These are phyloP conservation scores for Ogataea polymorpha DNA, from an alignment of 805 yeast genomes.

Conservation along the genomic window DNA sequence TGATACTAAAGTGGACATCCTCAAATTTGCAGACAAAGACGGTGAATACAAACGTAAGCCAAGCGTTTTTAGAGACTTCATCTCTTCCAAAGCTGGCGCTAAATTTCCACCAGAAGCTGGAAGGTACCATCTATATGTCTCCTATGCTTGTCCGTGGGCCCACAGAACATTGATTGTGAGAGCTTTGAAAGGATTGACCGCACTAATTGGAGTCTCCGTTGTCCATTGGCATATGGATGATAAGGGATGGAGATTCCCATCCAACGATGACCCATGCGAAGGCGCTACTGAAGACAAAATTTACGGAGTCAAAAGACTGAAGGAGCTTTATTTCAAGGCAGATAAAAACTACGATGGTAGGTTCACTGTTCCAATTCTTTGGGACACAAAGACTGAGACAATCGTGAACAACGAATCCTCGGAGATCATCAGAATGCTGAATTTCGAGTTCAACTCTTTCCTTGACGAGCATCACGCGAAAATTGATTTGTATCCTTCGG, in stretches of 20 bases:
- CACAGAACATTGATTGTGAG: constrained; percentile 78
- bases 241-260: constrained; percentile 84
- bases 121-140: constrained; percentile 85
- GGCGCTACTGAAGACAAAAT: constrained; percentile 56
- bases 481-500: constrained; percentile 61
- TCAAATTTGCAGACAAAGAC: constrained; percentile 46
- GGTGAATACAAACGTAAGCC: constrained; percentile 56
- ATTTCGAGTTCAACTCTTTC: constrained; percentile 66
- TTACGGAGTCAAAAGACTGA: constrained; percentile 56
- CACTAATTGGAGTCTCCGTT: constrained; percentile 63
- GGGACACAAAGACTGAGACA: constrained; percentile 81
- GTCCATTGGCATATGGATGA: constrained; percentile 91
- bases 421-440: constrained; percentile 82
- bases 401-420: constrained; percentile 91
- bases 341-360: constrained; percentile 76
- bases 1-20: constrained; percentile 37
- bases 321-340: constrained; percentile 72
- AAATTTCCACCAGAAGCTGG: constrained; percentile 69
- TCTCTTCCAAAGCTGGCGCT: constrained; percentile 57
- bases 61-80: constrained; percentile 57
- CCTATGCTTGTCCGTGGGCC: constrained; percentile 96
- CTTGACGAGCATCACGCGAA: constrained; percentile 46
- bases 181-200: constrained; percentile 66
- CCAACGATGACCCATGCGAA: constrained; percentile 41
- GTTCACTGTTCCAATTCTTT: constrained; percentile 88